Evolutionary conservation across 768 basidiomycete genomes (phyloP).

Genomic region (Mycena haematopus): DNA sequence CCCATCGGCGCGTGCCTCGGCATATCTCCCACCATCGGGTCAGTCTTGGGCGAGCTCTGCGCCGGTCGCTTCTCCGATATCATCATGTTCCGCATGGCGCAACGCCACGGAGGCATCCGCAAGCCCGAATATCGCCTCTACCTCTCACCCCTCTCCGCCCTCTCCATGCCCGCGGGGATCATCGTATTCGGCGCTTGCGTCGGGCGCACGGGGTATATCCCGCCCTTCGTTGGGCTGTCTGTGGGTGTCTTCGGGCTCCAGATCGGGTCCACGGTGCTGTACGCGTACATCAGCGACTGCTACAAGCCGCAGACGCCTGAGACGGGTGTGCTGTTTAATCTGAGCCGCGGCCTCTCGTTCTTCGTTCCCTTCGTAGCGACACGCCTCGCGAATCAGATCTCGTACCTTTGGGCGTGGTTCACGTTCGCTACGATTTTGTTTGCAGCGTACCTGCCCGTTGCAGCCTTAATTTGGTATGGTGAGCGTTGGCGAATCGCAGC

Average conservation of each 20-base stretch:
- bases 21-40: conserved; percentile 21
- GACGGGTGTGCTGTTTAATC: conserved; percentile 25
- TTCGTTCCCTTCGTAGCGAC: conserved; percentile 21
- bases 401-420: conserved; percentile 22
- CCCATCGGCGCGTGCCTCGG: conserved; percentile 23
- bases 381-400: conserved; percentile 13
- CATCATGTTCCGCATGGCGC: conserved; percentile 23
- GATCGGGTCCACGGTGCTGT: conserved; percentile 24
- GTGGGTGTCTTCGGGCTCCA: conserved; percentile 21
- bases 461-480: conserved; percentile 17
- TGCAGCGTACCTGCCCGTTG: conserved; percentile 15
- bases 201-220: conserved; percentile 23
- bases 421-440: conserved; percentile 20
- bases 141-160: conserved; percentile 17
- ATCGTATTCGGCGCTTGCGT: conserved; percentile 23
- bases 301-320: conserved; percentile 29
- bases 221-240: conserved; percentile 12
- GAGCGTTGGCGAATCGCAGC: conserved; percentile 16
- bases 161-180: conserved; percentile 22
- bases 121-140: conserved; percentile 25
- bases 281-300: conserved; percentile 31
- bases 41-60: conserved; percentile 19
- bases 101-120: conserved; percentile 16
- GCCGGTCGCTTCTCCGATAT: conserved; percentile 17
- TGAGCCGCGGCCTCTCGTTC: conserved; percentile 19